A percentile compares a stretch with the other conserved stretches of the same genome.
These are phyloP conservation scores for Phycomyces nitens DNA, from an alignment of 192 early-diverging fungal genomes.

Conservation along the genomic window DNA sequence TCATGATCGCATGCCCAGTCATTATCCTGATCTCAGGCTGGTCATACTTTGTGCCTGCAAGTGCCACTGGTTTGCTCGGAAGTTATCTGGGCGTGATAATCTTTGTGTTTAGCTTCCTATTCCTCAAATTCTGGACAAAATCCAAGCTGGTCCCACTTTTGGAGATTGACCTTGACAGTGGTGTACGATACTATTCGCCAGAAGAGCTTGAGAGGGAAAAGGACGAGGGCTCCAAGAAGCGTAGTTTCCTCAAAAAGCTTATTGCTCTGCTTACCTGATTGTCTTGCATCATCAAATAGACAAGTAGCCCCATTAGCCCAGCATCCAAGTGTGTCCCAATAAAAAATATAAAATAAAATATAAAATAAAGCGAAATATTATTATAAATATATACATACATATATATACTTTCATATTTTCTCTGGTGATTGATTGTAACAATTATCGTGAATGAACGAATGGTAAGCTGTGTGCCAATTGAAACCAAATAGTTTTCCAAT, in stretches of 20 bases:
- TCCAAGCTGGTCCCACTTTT: conserved; percentile 20
- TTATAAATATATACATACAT: too few species aligned
- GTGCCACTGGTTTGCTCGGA: conserved; percentile 24
- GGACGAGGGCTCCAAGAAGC: not conserved
- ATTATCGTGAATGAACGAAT: too few species aligned
- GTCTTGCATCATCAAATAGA: too few species aligned
- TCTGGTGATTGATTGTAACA: too few species aligned
- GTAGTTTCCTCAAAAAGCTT: not conserved
- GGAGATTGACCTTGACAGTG: conserved; percentile 26
- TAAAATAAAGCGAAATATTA: too few species aligned
- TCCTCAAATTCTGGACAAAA: conserved; percentile 23
- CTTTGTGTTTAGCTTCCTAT: conserved; percentile 14
- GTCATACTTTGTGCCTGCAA: conserved; percentile 31
- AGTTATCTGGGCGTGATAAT: conserved; percentile 23
- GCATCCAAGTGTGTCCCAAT: too few species aligned
- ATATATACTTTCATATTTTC: too few species aligned
- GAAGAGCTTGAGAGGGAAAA: conserved; percentile 5
- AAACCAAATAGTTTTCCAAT: too few species aligned
- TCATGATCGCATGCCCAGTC: conserved; percentile 14
- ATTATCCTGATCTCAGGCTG: conserved; percentile 30
- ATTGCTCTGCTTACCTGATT: conserved; percentile 23
- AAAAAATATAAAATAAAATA: too few species aligned
- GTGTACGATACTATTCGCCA: conserved; percentile 2
- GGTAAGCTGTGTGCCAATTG: too few species aligned
- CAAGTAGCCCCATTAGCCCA: too few species aligned